Evolutionary conservation across 129 eudicot genomes (phyloP), one percentile per base, ranked within the genome.

Genomic region (Cynara cardunculus): DNA sequence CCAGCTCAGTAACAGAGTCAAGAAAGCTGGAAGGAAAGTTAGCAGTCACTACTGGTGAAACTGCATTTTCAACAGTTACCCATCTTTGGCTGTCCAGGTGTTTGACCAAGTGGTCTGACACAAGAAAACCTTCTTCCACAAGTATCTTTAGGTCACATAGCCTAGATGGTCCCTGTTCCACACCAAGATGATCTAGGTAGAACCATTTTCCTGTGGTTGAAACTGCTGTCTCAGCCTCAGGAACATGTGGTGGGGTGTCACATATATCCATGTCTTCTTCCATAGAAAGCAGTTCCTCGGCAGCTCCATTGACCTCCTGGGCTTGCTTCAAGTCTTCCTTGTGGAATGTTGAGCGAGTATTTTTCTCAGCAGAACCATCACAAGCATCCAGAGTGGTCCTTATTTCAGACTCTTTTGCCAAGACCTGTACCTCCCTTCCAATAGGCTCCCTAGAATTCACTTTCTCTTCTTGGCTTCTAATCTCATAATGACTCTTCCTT

Each of bases 191-290:
- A 83, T 95, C 99, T 79, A 92, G 84, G 85, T 95, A 95, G 75
- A 79, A 89, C 99, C 99, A 95, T 66, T 92, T 95, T 72, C 96
- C 97, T 0, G 87, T 26, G 74, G 74, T 83, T 44, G 88, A 80
- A 80, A 87, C 87, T 1, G 77, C 72, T 71, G 88, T 75, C 9
- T 75, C 77, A 12, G 94, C 62, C 41, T 78, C 78, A 2, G 97
- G 85, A 49, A 83, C 93, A 87, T 95, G 99, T 62, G 99, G 99
- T n/a, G 99, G 99, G 22, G 99, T 95, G 78, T 95, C 87, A 56
- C 99, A 90, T 65, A 95, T 95, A 86, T 95, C 99, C 99, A 95
- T 95, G 83, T 95, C 99, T 87, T 95, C 99, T 78, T 95, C 99
- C 99, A 95, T 95, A 5, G 99, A 95, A 67, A 85, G 89, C 65